Conservation (phyloP, 495 filamentous ascomycete species). For the Oidiodendron maius region DNA sequence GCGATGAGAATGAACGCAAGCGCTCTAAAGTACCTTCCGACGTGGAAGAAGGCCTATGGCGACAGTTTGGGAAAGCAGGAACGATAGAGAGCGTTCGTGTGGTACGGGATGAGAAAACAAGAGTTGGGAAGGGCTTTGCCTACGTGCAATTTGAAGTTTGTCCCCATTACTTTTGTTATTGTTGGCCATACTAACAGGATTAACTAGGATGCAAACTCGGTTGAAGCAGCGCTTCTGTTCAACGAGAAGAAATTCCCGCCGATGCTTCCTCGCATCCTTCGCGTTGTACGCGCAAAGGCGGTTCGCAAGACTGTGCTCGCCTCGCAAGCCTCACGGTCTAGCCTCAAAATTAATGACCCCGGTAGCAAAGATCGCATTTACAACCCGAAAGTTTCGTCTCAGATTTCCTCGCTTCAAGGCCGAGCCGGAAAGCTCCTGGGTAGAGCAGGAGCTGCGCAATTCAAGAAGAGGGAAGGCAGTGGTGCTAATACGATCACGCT, state of each 20-base stretch:
- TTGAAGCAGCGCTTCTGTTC: conserved; percentile 80
- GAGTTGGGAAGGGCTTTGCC: conserved; percentile 94
- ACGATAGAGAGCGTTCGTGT: conserved; percentile 90
- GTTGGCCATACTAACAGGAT: conserved; percentile 8
- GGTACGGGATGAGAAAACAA: conserved; percentile 80
- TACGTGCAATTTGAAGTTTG: conserved; percentile 87
- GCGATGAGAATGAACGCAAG: conserved; percentile 59
- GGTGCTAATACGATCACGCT: conserved; percentile 17
- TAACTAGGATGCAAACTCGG: conserved; percentile 66
- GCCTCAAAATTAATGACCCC: conserved; percentile 8
- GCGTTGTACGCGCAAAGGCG: conserved; percentile 79
- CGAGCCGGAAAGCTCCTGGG: conserved; percentile 81
- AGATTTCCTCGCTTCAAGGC: conserved; percentile 67
- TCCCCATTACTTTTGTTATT: conserved; percentile 1
- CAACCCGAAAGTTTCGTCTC: conserved; percentile 56
- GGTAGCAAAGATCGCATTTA: conserved; percentile 39
- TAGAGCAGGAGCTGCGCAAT: conserved; percentile 62
- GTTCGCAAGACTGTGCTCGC: conserved; percentile 56
- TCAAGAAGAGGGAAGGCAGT: conserved; percentile 29
- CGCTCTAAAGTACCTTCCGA: conserved; percentile 69
- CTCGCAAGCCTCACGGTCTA: conserved; percentile 10
- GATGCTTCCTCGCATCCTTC: conserved; percentile 79
- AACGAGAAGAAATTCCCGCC: conserved; percentile 91
- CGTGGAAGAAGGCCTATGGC: conserved; percentile 93
- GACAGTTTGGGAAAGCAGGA: conserved; percentile 72